Evolutionary conservation across 2,329 filamentous ascomycete species (phyloP).

Genomic region (Claviceps paspali): DNA sequence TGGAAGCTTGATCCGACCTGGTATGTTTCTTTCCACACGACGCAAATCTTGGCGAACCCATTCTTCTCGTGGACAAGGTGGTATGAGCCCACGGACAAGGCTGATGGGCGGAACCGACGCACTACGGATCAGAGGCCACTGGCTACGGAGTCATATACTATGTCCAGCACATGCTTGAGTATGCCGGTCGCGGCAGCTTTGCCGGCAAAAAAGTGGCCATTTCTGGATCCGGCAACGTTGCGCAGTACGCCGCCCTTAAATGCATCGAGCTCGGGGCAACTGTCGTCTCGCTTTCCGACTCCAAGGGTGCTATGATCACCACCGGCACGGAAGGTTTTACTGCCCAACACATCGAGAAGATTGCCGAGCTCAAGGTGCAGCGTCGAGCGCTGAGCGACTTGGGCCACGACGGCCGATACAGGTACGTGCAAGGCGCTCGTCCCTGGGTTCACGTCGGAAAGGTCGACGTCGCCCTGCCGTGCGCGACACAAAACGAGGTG

Average conservation of each 20-base stretch:
- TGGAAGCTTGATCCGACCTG: conserved; percentile 78
- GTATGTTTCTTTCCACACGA: conserved; percentile 12
- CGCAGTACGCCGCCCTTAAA: conserved; percentile 94
- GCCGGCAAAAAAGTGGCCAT: conserved; percentile 86
- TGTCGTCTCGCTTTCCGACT: conserved; percentile 88
- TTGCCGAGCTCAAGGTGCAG: conserved; percentile 74
- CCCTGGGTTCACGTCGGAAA: conserved; percentile 85
- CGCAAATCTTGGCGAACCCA: not conserved
- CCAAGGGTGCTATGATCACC: conserved; percentile 69
- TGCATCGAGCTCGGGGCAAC: conserved; percentile 88
- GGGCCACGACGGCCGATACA: conserved; percentile 51
- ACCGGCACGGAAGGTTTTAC: conserved; percentile 53
- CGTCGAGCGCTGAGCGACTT: conserved; percentile 70
- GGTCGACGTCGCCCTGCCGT: conserved; percentile 84
- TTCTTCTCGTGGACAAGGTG: no score
- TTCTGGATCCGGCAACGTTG: conserved; percentile 94
- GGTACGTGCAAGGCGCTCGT: conserved; percentile 73
- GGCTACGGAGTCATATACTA: conserved; percentile 96
- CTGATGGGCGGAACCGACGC: conserved; percentile 2
- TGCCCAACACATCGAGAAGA: conserved; percentile 61
- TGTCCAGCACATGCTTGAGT: conserved; percentile 86
- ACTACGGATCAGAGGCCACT: conserved; percentile 54
- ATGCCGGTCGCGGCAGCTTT: conserved; percentile 77
- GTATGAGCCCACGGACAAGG: not conserved
- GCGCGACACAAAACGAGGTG: conserved; percentile 96